A percentile compares a stretch with the other conserved stretches of the same genome.
These are phyloP conservation scores for Hypoxylon rubiginosum DNA, from an alignment of 2,329 filamentous ascomycete genomes.

Conservation along the genomic window DNA sequence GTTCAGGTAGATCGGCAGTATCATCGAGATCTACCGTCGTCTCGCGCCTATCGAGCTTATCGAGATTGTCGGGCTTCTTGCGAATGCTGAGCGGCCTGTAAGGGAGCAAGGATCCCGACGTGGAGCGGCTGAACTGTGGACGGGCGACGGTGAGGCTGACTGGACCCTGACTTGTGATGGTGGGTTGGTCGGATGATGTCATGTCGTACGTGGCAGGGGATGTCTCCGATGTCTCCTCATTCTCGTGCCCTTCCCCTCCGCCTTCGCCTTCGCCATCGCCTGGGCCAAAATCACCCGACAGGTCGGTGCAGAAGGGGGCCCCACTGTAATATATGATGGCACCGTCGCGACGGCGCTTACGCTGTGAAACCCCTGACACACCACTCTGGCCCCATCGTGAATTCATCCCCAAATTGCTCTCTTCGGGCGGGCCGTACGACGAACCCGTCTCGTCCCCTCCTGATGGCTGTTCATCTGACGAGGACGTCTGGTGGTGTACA, in stretches of 20 bases:
- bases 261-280: constrained; percentile 43
- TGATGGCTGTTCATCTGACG: constrained; percentile 62
- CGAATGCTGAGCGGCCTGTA: constrained; percentile 64
- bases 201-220: constrained; percentile 63
- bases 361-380: constrained; percentile 59
- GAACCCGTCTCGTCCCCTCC: constrained; percentile 62
- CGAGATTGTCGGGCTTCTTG: background rate
- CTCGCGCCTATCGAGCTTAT: constrained; percentile 37
- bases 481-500: constrained; percentile 59
- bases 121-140: constrained; percentile 47
- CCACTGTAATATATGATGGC: constrained; percentile 88
- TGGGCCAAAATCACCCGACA: constrained; percentile 78
- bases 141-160: constrained; percentile 45
- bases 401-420: constrained; percentile 62
- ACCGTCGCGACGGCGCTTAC: constrained; percentile 73
- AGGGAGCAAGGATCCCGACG: constrained; percentile 65
- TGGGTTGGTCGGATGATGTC: constrained; percentile 57
- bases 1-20: constrained; percentile 52
- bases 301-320: constrained; percentile 83
- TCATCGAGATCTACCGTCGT: constrained; percentile 47
- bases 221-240: constrained; percentile 48
- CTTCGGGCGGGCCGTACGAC: constrained; percentile 62
- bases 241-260: constrained; percentile 49
- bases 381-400: constrained; percentile 62
- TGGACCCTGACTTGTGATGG: constrained; percentile 33